Base-by-base conservation (phyloP, 306 rosid genomes). In the Fragaria nilgerrensis region DNA sequence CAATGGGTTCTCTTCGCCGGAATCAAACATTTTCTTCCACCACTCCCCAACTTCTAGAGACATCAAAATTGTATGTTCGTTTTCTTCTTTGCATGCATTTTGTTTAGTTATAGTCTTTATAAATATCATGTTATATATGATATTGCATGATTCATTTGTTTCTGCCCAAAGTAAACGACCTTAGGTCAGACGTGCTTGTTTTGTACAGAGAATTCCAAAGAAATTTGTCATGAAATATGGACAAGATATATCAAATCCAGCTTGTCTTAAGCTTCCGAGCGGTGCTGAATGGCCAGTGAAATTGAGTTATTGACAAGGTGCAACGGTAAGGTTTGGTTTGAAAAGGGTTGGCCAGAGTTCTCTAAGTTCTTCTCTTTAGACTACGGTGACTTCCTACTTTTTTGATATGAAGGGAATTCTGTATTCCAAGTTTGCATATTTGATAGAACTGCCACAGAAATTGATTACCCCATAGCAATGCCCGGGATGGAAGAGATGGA, bases 201-300 rank as follows among this genome's bases (percentile, higher is more conserved):
- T 14, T 62, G 11, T 75, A 14, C 53, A 47, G 79, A 43, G 49
- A 29, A 44, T 63, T 5, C 79, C 62, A 2, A 75, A 45, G 44
- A 75, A 63, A 27, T 75, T 75, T 63, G 62, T 75, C 34, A 63
- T 23, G 41, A 6, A 75, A 63, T 17, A 75, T 62, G 79, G 79
- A 12, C 7, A 29, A 27, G 61, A 67, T 17, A 22, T 75, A 10
- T 27, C 56, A 5, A 47, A 32, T 32, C 3, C 34, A 32, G 34
- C 34, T 32, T 41, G 47, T 62, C 27, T 75, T 47, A 75, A 47
- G 36, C 71, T 75, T 29, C 64, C 49, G 14, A 56, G 17, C 49
- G 79, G 62, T 5, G 8, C 34, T 25, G 70, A 75, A 10, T 75
- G 78, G 79, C 27, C 63, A 5, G 72, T 75, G 62, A 49, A 68